Percentiles rank a stretch among this genome's conserved stretches.
Evolutionary conservation across 805 yeast species (phyloP).

Genomic region (Candida nemodendra): DNA sequence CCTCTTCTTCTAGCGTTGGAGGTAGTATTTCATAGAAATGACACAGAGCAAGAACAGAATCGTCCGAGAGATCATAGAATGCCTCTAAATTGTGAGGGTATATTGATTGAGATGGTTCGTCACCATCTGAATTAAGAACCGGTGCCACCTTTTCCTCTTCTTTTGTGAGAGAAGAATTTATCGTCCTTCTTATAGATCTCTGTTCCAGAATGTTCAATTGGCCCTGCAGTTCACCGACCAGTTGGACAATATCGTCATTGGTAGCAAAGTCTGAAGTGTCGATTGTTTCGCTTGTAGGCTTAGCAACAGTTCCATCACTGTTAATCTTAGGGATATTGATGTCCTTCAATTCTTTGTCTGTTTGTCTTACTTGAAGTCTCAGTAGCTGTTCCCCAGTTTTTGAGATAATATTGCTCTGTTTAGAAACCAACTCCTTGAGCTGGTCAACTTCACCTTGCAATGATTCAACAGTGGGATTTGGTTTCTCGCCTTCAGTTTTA

Average conservation of each 20-base stretch:
- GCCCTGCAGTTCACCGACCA: conserved; percentile 87
- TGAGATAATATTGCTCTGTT: conserved; percentile 64
- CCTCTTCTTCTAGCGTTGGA: conserved; percentile 55
- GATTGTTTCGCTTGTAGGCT: conserved; percentile 7
- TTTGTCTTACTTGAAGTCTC: conserved; percentile 63
- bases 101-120: conserved; percentile 47
- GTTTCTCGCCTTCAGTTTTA: conserved; percentile 54
- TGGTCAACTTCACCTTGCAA: conserved; percentile 48
- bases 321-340: conserved; percentile 25
- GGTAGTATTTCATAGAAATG: conserved; percentile 77
- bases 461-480: conserved; percentile 34
- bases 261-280: conserved; percentile 65
- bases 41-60: conserved; percentile 51
- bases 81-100: conserved; percentile 62
- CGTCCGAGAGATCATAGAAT: conserved; percentile 46
- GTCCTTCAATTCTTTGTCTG: conserved; percentile 28
- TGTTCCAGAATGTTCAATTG: conserved; percentile 81
- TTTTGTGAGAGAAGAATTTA: conserved; percentile 52
- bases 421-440: conserved; percentile 53
- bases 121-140: conserved; percentile 78
- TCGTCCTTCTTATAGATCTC: conserved; percentile 67
- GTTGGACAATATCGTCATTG: conserved; percentile 79
- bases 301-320: conserved; percentile 13
- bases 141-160: conserved; percentile 56
- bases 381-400: conserved; percentile 80